Conservation (phyloP, 768 basidiomycete genomes). For the Macrolepiota albuminosa region DNA sequence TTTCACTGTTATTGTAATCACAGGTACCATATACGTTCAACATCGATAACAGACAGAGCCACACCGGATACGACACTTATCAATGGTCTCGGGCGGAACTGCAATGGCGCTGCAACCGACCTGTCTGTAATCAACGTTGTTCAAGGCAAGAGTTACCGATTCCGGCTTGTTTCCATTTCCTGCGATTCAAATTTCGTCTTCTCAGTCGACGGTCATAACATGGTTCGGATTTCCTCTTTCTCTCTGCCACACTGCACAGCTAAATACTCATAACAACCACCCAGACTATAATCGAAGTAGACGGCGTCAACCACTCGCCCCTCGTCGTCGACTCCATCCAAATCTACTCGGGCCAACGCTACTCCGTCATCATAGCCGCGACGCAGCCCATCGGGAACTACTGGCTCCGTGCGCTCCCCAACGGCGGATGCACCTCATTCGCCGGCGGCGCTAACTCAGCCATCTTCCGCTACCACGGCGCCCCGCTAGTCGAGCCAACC, state of each 20-base stretch:
- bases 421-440: not conserved
- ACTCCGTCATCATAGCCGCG: not conserved
- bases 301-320: conserved; percentile 1
- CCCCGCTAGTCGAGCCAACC: not conserved
- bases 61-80: not conserved
- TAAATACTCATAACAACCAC: not conserved
- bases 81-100: conserved; percentile 2
- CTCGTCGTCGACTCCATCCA: not conserved
- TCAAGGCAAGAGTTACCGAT: conserved; percentile 28
- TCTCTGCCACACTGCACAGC: not conserved
- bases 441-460: not conserved
- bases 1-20: not conserved
- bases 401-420: not conserved
- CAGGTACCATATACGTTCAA: conserved; percentile 1
- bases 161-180: conserved; percentile 27
- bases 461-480: not conserved
- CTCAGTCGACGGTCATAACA: conserved; percentile 38
- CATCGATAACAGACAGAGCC: conserved; percentile 9
- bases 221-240: conserved; percentile 18
- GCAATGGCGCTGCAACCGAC: conserved; percentile 12
- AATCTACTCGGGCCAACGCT: not conserved
- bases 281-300: conserved; percentile 4
- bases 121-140: conserved; percentile 31
- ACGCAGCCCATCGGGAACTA: not conserved
- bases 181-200: conserved; percentile 34